Percentiles rank a stretch among this genome's conserved stretches.
phyloP scores from a whole-genome alignment of 164 flowering plant species.

The Cinnamomum micranthum region DNA sequence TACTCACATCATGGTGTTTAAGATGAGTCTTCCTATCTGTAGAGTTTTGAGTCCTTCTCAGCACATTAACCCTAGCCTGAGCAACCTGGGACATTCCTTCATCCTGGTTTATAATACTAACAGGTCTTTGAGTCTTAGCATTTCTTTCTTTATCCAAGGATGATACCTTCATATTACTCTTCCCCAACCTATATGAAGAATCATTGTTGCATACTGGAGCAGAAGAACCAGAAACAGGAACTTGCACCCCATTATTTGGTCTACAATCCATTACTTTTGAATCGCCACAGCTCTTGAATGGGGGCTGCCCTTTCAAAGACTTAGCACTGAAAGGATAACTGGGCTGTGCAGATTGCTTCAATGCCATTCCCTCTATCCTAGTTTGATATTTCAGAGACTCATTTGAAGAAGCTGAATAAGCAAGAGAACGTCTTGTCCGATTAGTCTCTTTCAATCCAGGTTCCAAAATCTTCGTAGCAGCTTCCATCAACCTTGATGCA shows the following conservation, averaged over 20 bases:
- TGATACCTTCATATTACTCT: slow-evolving; percentile 20
- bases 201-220: slow-evolving; percentile 19
- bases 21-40: slow-evolving; percentile 12
- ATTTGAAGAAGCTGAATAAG: slow-evolving; percentile 35
- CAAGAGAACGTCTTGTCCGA: slow-evolving; percentile 49
- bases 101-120: slow-evolving; percentile 15
- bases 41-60: slow-evolving; percentile 7
- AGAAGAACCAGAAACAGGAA: slow-evolving; percentile 15
- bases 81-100: slow-evolving; percentile 10
- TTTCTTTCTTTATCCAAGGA: slow-evolving; percentile 26
- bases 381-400: slow-evolving; percentile 18
- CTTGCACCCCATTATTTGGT: slow-evolving; percentile 20
- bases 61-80: slow-evolving; percentile 14
- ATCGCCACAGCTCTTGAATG: slow-evolving; percentile 60
- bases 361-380: slow-evolving; percentile 15
- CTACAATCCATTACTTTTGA: slow-evolving; percentile 25
- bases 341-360: slow-evolving; percentile 16
- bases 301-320: slow-evolving; percentile 30
- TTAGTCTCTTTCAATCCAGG: slow-evolving; percentile 67
- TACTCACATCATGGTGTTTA: slow-evolving; percentile 19
- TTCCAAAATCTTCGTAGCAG: slow-evolving; percentile 78
- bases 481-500: slow-evolving; percentile 66
- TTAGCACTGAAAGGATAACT: slow-evolving; percentile 12
- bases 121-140: background rate
- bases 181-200: slow-evolving; percentile 26